These are phyloP conservation scores for Globisporangium carolinianum DNA, from an alignment of 352 stramenopile species.

Conservation along the genomic window DNA sequence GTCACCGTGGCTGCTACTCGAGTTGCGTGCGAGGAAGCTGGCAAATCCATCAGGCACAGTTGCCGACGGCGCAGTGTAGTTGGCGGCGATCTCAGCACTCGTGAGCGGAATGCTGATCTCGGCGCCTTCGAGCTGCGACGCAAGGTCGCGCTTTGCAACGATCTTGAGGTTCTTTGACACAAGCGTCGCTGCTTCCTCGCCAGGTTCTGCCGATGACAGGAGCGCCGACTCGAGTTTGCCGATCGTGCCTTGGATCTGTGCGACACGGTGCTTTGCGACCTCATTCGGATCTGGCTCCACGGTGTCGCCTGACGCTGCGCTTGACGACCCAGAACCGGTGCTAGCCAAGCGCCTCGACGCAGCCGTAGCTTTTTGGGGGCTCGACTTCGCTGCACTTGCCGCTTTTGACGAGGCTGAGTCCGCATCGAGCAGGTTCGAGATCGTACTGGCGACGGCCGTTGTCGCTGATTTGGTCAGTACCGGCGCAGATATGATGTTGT, in stretches of 20 bases:
- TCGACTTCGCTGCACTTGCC: background rate
- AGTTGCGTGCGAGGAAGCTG: slow-evolving; percentile 19
- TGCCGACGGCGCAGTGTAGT: slow-evolving; percentile 40
- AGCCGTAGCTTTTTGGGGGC: background rate
- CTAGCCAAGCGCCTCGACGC: background rate
- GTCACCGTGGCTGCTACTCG: slow-evolving; percentile 3
- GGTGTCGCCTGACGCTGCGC: background rate
- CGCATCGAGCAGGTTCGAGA: slow-evolving; percentile 55
- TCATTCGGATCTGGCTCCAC: slow-evolving; percentile 15
- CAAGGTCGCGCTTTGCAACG: slow-evolving; percentile 32
- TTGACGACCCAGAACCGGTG: background rate
- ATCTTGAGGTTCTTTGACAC: slow-evolving; percentile 63
- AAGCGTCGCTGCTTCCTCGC: slow-evolving; percentile 42
- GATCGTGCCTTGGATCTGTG: slow-evolving; percentile 40
- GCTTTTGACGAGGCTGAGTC: slow-evolving; percentile 9
- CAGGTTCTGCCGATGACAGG: slow-evolving; percentile 32
- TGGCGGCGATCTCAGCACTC: slow-evolving; percentile 34
- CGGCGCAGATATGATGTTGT: slow-evolving; percentile 43
- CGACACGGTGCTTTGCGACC: slow-evolving; percentile 24
- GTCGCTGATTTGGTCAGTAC: slow-evolving; percentile 44
- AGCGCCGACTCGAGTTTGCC: slow-evolving; percentile 40
- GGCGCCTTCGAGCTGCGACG: slow-evolving; percentile 33
- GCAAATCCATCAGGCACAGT: slow-evolving; percentile 45
- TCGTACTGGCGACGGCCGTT: slow-evolving; percentile 39
- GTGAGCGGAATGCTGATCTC: slow-evolving; percentile 30